Evolutionary conservation across 176 grass and related monocot species (phyloP), one percentile per base, ranked within the genome.

Genomic region (Canna indica): DNA sequence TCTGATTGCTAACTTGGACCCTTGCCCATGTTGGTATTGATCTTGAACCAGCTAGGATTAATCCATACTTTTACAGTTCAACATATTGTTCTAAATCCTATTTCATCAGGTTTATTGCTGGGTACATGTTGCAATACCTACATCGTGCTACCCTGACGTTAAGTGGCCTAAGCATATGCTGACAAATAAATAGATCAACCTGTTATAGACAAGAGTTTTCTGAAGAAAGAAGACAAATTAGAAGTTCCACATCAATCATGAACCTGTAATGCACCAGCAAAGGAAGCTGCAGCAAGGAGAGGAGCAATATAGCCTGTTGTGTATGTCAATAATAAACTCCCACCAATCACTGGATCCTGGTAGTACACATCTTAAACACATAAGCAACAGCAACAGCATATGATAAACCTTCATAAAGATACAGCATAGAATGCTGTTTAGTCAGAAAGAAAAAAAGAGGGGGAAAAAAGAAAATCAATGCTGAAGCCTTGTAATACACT

Each of bases 211-310:
- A 24, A 56, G 27, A 34, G 26, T n/a, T 69, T 3, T 30, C 33
- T 1, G 62, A 45, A 38, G 20, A 44, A 47, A 66, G 63, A 66
- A 39, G 18, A 17, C 1, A 34, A 25, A 18, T 34, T 70, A 25
- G 31, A 29, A 38, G 17, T 34, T 50, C 26, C 30, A 30, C 39
- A 28, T 59, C 6, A 41, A 15, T 66, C 65, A 3, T 24, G 27
- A 79, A 97, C 93, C 86, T 97, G 88, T 42, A 97, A 76, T 59
- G 88, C 93, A 81, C 93, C 93, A 69, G 93, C 93, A 87, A 97
- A 97, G 73, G 86, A 97, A 75, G 93, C 86, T 78, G 93, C 93
- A 78, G 92, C 59, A 67, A 97, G 86, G 84, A 97, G 93, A 81
- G 93, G 93, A 45, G 93, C 84, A 66, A 97, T 77, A 81, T 97